Evolutionary conservation across 495 filamentous ascomycete species (phyloP).

Genomic region (Pseudoneurospora amorphoporcata): DNA sequence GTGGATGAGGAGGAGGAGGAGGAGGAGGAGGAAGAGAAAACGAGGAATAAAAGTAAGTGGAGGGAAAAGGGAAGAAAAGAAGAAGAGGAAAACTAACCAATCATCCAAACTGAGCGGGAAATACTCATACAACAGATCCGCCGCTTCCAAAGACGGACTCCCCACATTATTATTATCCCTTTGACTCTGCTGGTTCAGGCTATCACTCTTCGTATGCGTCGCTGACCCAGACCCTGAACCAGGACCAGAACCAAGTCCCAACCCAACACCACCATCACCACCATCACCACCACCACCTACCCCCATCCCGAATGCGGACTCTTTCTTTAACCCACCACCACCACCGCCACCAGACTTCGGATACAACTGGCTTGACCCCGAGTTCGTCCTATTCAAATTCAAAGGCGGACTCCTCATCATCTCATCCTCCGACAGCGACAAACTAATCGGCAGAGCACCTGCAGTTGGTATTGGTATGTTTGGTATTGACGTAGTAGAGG

Average conservation of each 20-base stretch:
- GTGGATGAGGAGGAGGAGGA: too few species aligned
- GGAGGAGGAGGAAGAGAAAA: neutral
- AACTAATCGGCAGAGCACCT: conserved; percentile 47
- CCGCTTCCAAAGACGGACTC: conserved; percentile 54
- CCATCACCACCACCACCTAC: too few species aligned
- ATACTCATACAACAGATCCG: conserved; percentile 81
- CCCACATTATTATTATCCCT: conserved; percentile 19
- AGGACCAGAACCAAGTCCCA: too few species aligned
- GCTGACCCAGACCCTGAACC: neutral
- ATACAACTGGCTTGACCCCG: conserved; percentile 28
- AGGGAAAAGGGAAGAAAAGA: neutral
- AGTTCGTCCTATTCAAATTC: conserved; percentile 28
- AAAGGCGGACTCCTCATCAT: conserved; percentile 25
- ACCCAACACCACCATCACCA: too few species aligned
- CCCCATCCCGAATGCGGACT: too few species aligned
- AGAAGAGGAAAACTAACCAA: conserved; percentile 40
- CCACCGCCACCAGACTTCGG: conserved; percentile 26
- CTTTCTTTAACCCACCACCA: conserved; percentile 9
- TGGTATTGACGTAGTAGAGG: conserved; percentile 4
- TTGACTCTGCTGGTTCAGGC: conserved; percentile 9
- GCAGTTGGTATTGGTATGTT: conserved; percentile 3
- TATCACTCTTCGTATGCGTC: neutral
- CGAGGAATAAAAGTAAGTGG: neutral
- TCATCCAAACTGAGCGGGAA: conserved; percentile 83
- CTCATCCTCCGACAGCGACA: conserved; percentile 71